Evolutionary conservation across 495 filamentous ascomycete species (phyloP), one percentile per base, ranked within the genome.

Genomic region (Lophiotrema nucula): DNA sequence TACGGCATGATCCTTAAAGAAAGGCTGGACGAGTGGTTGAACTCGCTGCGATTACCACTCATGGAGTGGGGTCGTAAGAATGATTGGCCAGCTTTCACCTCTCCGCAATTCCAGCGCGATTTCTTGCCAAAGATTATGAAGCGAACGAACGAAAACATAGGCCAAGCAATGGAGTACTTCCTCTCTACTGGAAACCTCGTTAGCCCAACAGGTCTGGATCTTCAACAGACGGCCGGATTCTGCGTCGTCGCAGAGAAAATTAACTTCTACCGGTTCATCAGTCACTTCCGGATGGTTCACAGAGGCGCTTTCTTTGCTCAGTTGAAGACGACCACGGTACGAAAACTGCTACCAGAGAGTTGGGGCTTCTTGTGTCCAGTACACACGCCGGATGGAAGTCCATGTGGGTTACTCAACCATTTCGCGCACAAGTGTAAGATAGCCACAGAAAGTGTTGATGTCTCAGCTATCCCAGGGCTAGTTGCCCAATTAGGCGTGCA

Each of bases 201-300:
- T 62, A 95, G 89, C 75, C 87, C 88, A 4, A 92, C 88, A 27
- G 93, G 93, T 64, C 79, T 98, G 42, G 93, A 97, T 80, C 71
- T 97, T 58, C 92, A 97, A 62, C 93, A 98, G 69, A 82, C 85
- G 0, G 95, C 93, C 24, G 93, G 93, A 54, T 98, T 93, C 73
- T 95, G 88, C 0, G 88, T 98, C 33, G 92, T 97, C 52, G 93
- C 93, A 3, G 93, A 98, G 73, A 97, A 97, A 79, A 91, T 97
- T 67, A 98, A 98, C 78, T 98, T 97, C 76, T 86, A 95, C 67
- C 88, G 93, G 62, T 98, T 98, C 76, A 95, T 98, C 75, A 92
- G 89, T 76, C 93, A 98, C 70, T 98, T 98, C 79, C 90, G 93
- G 47, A 97, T 96, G 90, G 90, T 98, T 57, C 93, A 98, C 73